These are phyloP conservation scores for Candida fluviatilis DNA, from an alignment of 805 yeast genomes.

Conservation along the genomic window DNA sequence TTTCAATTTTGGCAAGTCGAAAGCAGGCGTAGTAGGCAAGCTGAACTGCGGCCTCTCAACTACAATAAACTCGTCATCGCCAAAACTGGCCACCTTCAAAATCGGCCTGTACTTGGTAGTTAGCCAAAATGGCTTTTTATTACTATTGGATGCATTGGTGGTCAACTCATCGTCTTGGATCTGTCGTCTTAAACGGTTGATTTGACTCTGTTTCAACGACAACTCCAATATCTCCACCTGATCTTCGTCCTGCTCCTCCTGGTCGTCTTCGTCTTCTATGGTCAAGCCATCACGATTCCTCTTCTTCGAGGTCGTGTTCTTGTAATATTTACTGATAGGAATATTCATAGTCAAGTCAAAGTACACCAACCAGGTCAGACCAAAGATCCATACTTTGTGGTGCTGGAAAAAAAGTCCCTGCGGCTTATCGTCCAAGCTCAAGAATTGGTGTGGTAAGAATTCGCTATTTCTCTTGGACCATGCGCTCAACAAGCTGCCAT, in stretches of 20 bases:
- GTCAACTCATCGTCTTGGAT: conserved; percentile 37
- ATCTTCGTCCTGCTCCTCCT: conserved; percentile 21
- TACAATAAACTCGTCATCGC: conserved; percentile 57
- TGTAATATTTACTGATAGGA: conserved; percentile 37
- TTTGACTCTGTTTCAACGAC: conserved; percentile 27
- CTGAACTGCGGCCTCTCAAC: conserved; percentile 72
- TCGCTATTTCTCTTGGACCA: conserved; percentile 84
- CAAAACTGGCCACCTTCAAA: conserved; percentile 54
- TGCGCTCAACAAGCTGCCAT: conserved; percentile 45
- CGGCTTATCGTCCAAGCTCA: conserved; percentile 59
- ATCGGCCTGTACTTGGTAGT: conserved; percentile 74
- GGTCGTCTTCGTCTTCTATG: conserved; percentile 24
- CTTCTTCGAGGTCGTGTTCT: conserved; percentile 31
- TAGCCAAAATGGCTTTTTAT: conserved; percentile 58
- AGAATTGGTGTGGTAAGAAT: conserved; percentile 62
- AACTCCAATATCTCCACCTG: conserved; percentile 22
- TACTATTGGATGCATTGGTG: conserved; percentile 17
- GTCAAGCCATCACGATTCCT: conserved; percentile 41
- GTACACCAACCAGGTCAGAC: conserved; percentile 74
- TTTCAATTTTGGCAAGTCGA: conserved; percentile 53
- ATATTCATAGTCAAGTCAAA: conserved; percentile 61
- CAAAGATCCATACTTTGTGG: conserved; percentile 76
- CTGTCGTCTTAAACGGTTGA: conserved; percentile 32
- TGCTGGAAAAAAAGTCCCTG: conserved; percentile 60
- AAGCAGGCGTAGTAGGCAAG: conserved; percentile 58